phyloP scores from a whole-genome alignment of 1,284 basidiomycete species.

The Puccinia coronata region DNA sequence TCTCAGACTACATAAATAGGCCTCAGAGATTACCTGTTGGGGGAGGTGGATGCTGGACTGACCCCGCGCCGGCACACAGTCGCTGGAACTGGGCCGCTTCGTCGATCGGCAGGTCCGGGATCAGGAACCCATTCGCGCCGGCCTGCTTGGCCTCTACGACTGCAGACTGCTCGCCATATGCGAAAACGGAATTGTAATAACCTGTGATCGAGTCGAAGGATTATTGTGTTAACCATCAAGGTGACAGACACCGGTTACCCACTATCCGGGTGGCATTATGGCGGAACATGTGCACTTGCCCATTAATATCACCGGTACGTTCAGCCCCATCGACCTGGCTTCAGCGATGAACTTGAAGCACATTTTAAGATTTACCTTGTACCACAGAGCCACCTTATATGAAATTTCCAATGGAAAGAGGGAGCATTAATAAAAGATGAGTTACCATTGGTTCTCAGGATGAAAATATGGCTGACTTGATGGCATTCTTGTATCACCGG shows the following conservation, averaged over 20 bases:
- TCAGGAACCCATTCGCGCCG: slow-evolving; percentile 95
- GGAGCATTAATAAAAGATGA: slow-evolving; percentile 5
- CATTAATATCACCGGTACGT: slow-evolving; percentile 87
- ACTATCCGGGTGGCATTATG: too few relatives aligned
- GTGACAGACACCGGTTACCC: too few relatives aligned
- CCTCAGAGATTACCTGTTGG: slow-evolving; percentile 69
- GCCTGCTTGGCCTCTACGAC: slow-evolving; percentile 82
- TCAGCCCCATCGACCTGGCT: slow-evolving; percentile 78
- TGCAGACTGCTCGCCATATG: slow-evolving; percentile 91
- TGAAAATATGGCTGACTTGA: slow-evolving; percentile 64
- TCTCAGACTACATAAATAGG: too few relatives aligned
- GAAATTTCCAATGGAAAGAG: neutral
- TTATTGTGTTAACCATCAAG: neutral
- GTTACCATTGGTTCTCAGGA: neutral
- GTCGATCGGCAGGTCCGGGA: slow-evolving; percentile 96
- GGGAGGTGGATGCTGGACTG: slow-evolving; percentile 57
- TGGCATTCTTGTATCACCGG: slow-evolving; percentile 88
- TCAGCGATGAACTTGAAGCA: slow-evolving; percentile 76
- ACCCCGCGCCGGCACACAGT: slow-evolving; percentile 80
- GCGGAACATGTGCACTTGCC: slow-evolving; percentile 64
- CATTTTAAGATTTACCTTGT: slow-evolving; percentile 73
- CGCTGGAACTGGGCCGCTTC: slow-evolving; percentile 87
- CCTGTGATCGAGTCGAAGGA: slow-evolving; percentile 65
- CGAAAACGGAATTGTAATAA: slow-evolving; percentile 93
- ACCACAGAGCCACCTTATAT: slow-evolving; percentile 73